Evolutionary conservation across 441 rosid genomes (phyloP).

Genomic region (Omphalea diandra): DNA sequence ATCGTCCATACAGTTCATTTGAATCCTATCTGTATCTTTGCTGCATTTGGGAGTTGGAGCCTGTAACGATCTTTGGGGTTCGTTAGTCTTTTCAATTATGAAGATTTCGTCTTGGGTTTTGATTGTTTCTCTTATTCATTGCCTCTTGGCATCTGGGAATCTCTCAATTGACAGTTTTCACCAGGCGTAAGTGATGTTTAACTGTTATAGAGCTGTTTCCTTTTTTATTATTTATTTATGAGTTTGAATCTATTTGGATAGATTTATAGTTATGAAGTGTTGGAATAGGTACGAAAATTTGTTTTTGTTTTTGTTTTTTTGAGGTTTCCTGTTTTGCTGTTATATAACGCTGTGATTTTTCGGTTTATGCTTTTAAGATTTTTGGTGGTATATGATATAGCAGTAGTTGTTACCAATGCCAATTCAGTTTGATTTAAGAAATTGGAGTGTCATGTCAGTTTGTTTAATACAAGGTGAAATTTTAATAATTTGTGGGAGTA

Average conservation of each 20-base stretch:
- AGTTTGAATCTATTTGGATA: neutral
- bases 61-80: constrained; percentile 16
- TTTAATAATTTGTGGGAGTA: neutral
- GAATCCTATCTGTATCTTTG: constrained; percentile 5
- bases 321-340: neutral
- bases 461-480: neutral
- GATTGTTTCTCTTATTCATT: constrained; percentile 36
- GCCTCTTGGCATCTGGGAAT: constrained; percentile 49
- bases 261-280: neutral
- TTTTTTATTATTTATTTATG: constrained; percentile 5
- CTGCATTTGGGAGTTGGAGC: constrained; percentile 29
- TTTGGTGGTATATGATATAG: constrained; percentile 7
- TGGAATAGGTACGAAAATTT: neutral
- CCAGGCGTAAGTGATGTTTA: constrained; percentile 68
- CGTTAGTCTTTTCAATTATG: constrained; percentile 38
- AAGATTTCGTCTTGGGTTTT: constrained; percentile 37
- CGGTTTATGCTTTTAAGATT: constrained; percentile 23
- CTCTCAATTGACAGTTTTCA: constrained; percentile 58
- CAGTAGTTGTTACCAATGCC: constrained; percentile 14
- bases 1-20: constrained; percentile 16
- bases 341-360: neutral
- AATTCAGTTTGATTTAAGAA: constrained; percentile 6
- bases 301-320: neutral
- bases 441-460: neutral
- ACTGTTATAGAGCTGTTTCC: neutral